phyloP scores from a whole-genome alignment of 805 yeast species.

The Nakazawaea holstii region DNA sequence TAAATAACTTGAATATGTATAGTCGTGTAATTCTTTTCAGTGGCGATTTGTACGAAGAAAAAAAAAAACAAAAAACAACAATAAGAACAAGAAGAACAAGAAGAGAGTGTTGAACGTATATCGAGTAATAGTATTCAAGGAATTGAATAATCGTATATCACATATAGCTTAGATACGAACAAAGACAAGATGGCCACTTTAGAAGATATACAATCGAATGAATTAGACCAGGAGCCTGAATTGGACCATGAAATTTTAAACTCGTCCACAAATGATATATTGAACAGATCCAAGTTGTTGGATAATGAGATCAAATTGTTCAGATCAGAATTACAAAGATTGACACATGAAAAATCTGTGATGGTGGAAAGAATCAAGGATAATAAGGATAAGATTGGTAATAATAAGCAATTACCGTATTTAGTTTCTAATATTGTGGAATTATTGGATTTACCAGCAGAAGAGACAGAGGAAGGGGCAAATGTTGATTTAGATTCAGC shows the following conservation, averaged over 20 bases:
- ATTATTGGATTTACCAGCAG: constrained; percentile 80
- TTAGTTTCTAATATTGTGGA: constrained; percentile 96
- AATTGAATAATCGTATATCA: no score
- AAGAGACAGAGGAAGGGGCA: constrained; percentile 85
- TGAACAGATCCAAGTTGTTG: constrained; percentile 78
- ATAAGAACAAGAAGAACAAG: neutral
- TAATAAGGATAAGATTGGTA: constrained; percentile 91
- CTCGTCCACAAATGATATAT: constrained; percentile 76
- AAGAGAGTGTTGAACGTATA: neutral
- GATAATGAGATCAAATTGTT: constrained; percentile 95
- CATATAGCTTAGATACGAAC: no score
- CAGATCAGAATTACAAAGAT: constrained; percentile 85
- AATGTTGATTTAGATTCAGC: constrained; percentile 90
- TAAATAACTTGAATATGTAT: constrained; percentile 10
- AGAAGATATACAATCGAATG: constrained; percentile 66
- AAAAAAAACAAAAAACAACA: neutral
- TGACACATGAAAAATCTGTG: constrained; percentile 86
- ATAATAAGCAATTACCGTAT: constrained; percentile 93
- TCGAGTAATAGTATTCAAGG: neutral
- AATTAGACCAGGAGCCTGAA: constrained; percentile 40
- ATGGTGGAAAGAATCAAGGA: constrained; percentile 94
- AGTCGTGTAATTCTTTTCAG: constrained; percentile 8
- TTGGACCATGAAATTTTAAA: constrained; percentile 78
- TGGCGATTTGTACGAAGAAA: constrained; percentile 4
- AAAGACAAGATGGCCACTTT: constrained; percentile 61